phyloP scores from a whole-genome alignment of 345 rosid species.

The Syzygium aromaticum region DNA sequence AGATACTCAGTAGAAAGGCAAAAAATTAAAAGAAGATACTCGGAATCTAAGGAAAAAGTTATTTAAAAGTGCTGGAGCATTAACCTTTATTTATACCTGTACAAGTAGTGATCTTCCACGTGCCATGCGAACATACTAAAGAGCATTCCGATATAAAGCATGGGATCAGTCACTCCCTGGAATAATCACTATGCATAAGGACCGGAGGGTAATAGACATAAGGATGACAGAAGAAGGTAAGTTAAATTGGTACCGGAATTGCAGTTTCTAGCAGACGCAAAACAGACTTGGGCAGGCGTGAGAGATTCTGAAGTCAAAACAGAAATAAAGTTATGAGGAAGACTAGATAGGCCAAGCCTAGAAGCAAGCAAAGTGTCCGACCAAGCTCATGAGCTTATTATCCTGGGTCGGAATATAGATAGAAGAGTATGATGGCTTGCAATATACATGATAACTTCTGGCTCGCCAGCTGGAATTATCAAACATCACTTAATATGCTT shows the following conservation, averaged over 20 bases:
- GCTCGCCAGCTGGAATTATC: background rate
- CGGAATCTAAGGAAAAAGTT: background rate
- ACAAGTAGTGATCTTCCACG: slow-evolving; percentile 97
- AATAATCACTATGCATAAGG: slow-evolving; percentile 10
- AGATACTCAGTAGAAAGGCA: background rate
- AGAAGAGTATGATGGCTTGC: background rate
- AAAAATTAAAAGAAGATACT: background rate
- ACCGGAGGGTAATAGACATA: background rate
- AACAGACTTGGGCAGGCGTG: slow-evolving; percentile 74
- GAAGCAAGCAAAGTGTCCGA: background rate
- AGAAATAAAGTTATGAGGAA: background rate
- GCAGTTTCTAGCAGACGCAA: slow-evolving; percentile 81
- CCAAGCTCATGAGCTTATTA: too few species aligned
- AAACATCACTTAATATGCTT: background rate
- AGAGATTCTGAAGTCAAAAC: slow-evolving; percentile 54
- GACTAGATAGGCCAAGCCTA: background rate
- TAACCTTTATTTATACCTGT: slow-evolving; percentile 44
- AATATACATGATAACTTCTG: background rate
- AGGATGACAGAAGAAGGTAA: background rate
- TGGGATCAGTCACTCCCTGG: slow-evolving; percentile 99
- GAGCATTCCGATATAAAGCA: slow-evolving; percentile 99
- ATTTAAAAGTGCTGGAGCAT: background rate
- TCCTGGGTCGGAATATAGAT: background rate
- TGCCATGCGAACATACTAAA: slow-evolving; percentile 99
- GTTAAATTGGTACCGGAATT: slow-evolving; percentile 59